phyloP scores from a whole-genome alignment of 371 early-diverging fungal genomes.

The Mortierella sp. region DNA sequence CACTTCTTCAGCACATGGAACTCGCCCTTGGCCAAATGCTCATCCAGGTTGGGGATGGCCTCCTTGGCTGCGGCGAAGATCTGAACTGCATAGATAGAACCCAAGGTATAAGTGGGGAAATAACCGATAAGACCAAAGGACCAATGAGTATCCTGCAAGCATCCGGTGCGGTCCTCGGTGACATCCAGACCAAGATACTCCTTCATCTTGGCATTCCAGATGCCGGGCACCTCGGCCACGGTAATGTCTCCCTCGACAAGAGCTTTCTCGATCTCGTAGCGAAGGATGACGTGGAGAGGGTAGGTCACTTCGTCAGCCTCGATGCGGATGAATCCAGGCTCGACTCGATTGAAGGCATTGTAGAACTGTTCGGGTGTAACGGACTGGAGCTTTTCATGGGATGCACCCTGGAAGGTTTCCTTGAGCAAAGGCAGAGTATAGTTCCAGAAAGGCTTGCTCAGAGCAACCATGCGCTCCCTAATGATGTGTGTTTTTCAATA shows the following conservation, averaged over 20 bases:
- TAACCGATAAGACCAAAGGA: conserved; percentile 46
- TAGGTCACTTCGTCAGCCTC: conserved; percentile 60
- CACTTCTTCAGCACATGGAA: conserved; percentile 52
- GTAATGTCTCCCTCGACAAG: conserved; percentile 49
- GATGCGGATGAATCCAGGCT: conserved; percentile 55
- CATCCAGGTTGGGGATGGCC: conserved; percentile 47
- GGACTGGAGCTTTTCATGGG: conserved; percentile 24
- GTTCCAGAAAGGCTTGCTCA: conserved; percentile 55
- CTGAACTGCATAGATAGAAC: conserved; percentile 55
- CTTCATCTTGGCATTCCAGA: conserved; percentile 59
- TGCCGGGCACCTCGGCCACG: conserved; percentile 48
- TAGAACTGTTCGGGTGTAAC: conserved; percentile 33
- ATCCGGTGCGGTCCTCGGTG: conserved; percentile 44
- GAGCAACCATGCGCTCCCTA: conserved; percentile 55
- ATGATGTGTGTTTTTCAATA: not conserved
- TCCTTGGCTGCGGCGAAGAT: conserved; percentile 38
- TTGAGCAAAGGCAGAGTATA: conserved; percentile 41
- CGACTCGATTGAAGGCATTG: conserved; percentile 44
- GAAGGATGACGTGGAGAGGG: conserved; percentile 55
- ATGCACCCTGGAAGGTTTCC: conserved; percentile 43
- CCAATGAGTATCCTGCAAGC: conserved; percentile 60
- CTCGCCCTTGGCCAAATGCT: conserved; percentile 52
- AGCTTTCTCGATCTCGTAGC: conserved; percentile 56
- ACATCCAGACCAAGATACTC: conserved; percentile 56
- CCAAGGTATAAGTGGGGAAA: conserved; percentile 58